phyloP scores from a whole-genome alignment of 2,329 filamentous ascomycete genomes.

The Colletotrichum somersetense region DNA sequence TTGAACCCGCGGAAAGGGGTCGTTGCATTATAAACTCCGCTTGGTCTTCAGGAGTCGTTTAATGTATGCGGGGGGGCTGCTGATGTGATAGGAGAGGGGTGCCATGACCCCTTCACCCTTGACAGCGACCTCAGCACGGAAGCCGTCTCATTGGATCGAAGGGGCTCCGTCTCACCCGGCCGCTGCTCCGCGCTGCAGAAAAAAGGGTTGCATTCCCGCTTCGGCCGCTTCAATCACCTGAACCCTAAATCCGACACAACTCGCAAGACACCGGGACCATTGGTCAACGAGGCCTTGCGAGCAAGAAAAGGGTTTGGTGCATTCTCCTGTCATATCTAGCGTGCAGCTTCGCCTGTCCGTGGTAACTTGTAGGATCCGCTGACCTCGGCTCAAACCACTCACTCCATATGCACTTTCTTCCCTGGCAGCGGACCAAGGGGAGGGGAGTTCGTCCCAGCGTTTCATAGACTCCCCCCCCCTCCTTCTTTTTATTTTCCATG shows the following conservation, averaged over 20 bases:
- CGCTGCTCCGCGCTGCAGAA: conserved; percentile 3
- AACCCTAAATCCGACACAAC: neutral
- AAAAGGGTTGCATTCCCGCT: conserved; percentile 7
- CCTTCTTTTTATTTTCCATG: too few relatives aligned
- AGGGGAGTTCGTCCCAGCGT: neutral
- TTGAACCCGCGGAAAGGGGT: too few relatives aligned
- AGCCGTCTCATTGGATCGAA: conserved; percentile 4
- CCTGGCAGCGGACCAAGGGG: neutral
- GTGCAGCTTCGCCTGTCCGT: neutral
- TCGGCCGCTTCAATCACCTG: neutral
- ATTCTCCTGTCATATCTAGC: neutral
- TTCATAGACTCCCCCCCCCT: neutral
- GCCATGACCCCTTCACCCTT: neutral
- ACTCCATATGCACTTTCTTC: neutral
- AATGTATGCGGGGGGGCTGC: neutral
- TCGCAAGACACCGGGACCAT: neutral
- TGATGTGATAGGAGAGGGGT: neutral
- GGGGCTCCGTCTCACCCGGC: neutral
- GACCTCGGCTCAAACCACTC: neutral
- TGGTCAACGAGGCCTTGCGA: neutral
- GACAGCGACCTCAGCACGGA: neutral
- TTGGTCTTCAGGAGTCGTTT: neutral
- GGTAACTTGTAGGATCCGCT: neutral
- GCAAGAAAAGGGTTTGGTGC: neutral
- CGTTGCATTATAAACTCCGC: neutral